phyloP scores from a whole-genome alignment of 2,329 filamentous ascomycete species.

The Pseudocercospora fuligena region DNA sequence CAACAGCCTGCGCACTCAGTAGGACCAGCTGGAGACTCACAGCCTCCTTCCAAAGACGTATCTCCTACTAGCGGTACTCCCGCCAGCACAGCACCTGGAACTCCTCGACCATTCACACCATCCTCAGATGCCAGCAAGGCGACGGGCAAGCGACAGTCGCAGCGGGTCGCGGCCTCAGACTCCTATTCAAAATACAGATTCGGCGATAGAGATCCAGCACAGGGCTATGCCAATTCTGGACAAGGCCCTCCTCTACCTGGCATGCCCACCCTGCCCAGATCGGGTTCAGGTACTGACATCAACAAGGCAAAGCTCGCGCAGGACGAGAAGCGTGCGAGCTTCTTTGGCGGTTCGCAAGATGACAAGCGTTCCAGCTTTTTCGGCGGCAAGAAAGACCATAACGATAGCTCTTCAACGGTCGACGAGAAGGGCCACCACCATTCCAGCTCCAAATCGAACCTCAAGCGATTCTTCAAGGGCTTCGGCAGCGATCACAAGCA shows the following conservation, averaged over 20 bases:
- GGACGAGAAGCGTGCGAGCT: slow-evolving; percentile 54
- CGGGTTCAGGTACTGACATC: slow-evolving; percentile 37
- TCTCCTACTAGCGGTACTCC: slow-evolving; percentile 65
- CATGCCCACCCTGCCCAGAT: slow-evolving; percentile 48
- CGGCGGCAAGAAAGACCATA: slow-evolving; percentile 58
- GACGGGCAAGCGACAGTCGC: slow-evolving; percentile 76
- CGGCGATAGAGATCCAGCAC: slow-evolving; percentile 71
- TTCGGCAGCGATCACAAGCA: slow-evolving; percentile 64
- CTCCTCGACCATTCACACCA: slow-evolving; percentile 65
- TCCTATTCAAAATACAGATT: slow-evolving; percentile 79
- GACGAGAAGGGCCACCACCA: slow-evolving; percentile 45
- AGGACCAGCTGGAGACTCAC: slow-evolving; percentile 60
- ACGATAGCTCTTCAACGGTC: slow-evolving; percentile 45
- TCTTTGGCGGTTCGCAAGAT: slow-evolving; percentile 58
- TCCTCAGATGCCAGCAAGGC: slow-evolving; percentile 72
- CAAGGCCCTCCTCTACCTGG: slow-evolving; percentile 43
- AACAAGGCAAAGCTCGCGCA: slow-evolving; percentile 17
- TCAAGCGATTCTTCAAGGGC: slow-evolving; percentile 91
- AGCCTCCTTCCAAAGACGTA: slow-evolving; percentile 59
- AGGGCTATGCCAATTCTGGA: slow-evolving; percentile 51
- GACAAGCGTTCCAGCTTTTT: slow-evolving; percentile 62
- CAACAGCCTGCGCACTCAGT: slow-evolving; percentile 61
- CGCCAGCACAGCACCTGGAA: slow-evolving; percentile 55
- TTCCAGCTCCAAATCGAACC: slow-evolving; percentile 81
- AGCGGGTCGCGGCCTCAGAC: slow-evolving; percentile 39